Percentiles rank a stretch among this genome's conserved stretches.
These are phyloP conservation scores for Lactifluus piperatus DNA, from an alignment of 768 basidiomycete genomes.

Conservation along the genomic window DNA sequence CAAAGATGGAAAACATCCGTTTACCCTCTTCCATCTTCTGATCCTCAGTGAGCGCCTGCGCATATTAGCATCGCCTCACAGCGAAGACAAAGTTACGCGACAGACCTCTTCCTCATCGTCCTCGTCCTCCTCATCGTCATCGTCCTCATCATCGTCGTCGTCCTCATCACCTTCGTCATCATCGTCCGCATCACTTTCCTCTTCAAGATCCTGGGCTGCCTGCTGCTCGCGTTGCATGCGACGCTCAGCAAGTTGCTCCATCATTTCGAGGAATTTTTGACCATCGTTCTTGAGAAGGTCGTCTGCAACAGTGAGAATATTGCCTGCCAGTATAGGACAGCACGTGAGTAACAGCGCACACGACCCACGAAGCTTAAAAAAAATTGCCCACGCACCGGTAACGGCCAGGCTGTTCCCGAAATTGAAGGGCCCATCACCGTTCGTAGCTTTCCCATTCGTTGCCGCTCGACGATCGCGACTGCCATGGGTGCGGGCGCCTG, in stretches of 20 bases:
- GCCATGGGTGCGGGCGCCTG: constrained; percentile 22
- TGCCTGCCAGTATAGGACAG: constrained; percentile 47
- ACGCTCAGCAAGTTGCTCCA: constrained; percentile 96
- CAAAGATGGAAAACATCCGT: constrained; percentile 99
- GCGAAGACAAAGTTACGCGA: constrained; percentile 1
- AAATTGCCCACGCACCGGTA: constrained; percentile 43
- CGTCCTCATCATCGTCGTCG: constrained; percentile 42
- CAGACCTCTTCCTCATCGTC: constrained; percentile 34
- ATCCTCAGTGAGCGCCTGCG: constrained; percentile 80
- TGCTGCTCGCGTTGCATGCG: constrained; percentile 87
- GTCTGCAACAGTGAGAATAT: constrained; percentile 96
- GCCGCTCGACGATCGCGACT: constrained; percentile 24
- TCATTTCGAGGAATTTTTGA: constrained; percentile 99
- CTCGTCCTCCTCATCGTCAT: constrained; percentile 45
- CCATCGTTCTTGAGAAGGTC: constrained; percentile 98
- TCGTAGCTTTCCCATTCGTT: constrained; percentile 39
- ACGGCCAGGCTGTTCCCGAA: constrained; percentile 80
- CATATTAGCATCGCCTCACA: constrained; percentile 14
- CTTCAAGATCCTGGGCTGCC: constrained; percentile 37
- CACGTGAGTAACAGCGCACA: constrained; percentile 10
- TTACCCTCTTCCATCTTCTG: constrained; percentile 99
- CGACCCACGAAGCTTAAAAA: constrained; percentile 8
- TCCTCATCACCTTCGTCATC: constrained; percentile 43
- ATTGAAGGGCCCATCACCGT: constrained; percentile 64
- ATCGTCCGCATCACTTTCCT: constrained; percentile 41